Evolutionary conservation across 73 alveolate genomes (phyloP), one percentile per base, ranked within the genome.

Genomic region (Paramecium primaurelia): DNA sequence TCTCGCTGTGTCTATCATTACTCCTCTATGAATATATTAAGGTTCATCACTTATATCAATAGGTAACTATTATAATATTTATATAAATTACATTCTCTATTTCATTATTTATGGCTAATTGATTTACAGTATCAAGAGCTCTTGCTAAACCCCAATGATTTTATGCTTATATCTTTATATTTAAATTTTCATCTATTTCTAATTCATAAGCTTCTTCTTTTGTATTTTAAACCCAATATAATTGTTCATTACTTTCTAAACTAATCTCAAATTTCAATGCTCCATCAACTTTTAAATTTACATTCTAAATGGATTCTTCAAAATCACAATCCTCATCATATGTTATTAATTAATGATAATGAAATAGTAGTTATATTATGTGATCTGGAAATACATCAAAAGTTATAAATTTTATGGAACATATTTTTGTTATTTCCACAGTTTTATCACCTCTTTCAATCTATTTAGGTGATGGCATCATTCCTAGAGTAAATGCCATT

Each of bases 1-100:
- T 86, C 99, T 93, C 4, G 98, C 90, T 26, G 97, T 96, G 58
- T 97, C 99, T 25, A 97, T 86, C 98, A 97, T 95, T n/a, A 97
- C 93, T 25, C 99, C 99, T 86, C 98, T 93, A 92, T 97, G 94
- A 9, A 86, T 51, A 71, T 75, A 97, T 34, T 95, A 92, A 3
- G 99, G 99, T 58, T 77, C 88, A 75, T 96, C 97, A 28, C 88
- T 85, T 18, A 93, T 92, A 14, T 22, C 8, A 36, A 93, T 49
- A n/a, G 99, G 98, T 2, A 94, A 83, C 84, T 64, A 28, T 26
- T 2, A 25, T 3, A 64, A 28, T 28, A 9, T 64, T 6, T 5
- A 64, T 22, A 8, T 11, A 20, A 10, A 18, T 54, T 54, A 64
- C 84, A 64, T 64, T 64, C 2, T 25, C 84, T 25, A 64, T 14